Evolutionary conservation across 2,329 filamentous ascomycete species (phyloP), one percentile per base, ranked within the genome.

Genomic region (Knoxdaviesia proteae): DNA sequence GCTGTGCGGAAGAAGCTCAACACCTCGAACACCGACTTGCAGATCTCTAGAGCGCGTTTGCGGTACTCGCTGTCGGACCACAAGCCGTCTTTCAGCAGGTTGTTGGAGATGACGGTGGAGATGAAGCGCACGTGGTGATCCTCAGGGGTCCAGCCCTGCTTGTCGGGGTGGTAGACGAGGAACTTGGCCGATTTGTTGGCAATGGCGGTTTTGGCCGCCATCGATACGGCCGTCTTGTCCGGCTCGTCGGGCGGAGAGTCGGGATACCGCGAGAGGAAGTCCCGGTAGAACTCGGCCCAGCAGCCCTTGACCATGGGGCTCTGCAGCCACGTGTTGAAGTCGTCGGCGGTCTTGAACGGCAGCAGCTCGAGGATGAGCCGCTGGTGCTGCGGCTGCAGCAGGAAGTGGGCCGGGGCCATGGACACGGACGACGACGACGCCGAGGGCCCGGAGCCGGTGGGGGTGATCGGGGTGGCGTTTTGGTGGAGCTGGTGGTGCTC

Each of bases 91-190:
- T 20, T 20, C 39, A 61, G 48, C 47, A 56, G 48, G 42, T 57
- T 60, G 47, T 61, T 58, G 31, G 44, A 43, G n/a, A 59, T 46
- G 34, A 60, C 51, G 31, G 54, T 55, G 38, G 52, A 52, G 36
- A 62, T 55, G 52, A 62, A 63, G 34, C 59, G 57, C 36, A 60
- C 51, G 39, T 58, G 48, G 46, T 62, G 59, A 45, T 62, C 60
- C 40, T 60, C 53, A 37, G 47, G 40, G 20, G 53, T 53, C 59
- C 59, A 61, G 31, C 44, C 51, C 3, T 45, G 45, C 54, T 61
- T 61, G 44, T 57, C 52, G 30, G 58, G 58, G 47, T 59, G 52
- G 48, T 59, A 58, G 29, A 57, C 48, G 7, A 59, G 47, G 46
- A 52, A 61, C 45, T 54, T 54, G 42, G 50, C 39, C 29, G 49